phyloP scores from a whole-genome alignment of 495 filamentous ascomycete species.

The Aspergillus funiculosus region DNA sequence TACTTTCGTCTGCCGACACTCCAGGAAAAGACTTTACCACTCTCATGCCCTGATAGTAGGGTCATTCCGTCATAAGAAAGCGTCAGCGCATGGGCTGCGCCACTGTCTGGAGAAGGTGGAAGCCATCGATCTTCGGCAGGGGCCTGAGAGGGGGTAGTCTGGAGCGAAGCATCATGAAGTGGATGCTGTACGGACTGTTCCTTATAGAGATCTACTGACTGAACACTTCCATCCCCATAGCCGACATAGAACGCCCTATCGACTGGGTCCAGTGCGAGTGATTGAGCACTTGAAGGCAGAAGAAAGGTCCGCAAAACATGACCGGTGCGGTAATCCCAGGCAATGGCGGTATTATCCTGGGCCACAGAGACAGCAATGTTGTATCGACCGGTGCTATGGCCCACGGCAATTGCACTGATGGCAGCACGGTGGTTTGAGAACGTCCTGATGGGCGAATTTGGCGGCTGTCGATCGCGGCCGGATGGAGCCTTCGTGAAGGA shows the following conservation, averaged over 20 bases:
- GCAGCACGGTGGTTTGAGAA: constrained; percentile 75
- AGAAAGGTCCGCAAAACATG: constrained; percentile 71
- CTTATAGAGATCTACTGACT: constrained; percentile 71
- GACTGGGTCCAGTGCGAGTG: constrained; percentile 72
- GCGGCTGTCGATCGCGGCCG: constrained; percentile 31
- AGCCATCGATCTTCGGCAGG: constrained; percentile 54
- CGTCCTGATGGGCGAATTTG: constrained; percentile 55
- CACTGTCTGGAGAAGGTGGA: constrained; percentile 53
- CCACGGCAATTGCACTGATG: constrained; percentile 63
- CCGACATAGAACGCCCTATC: constrained; percentile 77
- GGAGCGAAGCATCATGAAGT: constrained; percentile 50
- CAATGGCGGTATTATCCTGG: constrained; percentile 72
- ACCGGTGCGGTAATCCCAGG: constrained; percentile 85
- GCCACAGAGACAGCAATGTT: constrained; percentile 75
- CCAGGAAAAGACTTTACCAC: constrained; percentile 75
- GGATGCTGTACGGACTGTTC: constrained; percentile 43
- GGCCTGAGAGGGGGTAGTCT: constrained; percentile 54
- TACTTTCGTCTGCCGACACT: constrained; percentile 63
- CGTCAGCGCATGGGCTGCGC: constrained; percentile 55
- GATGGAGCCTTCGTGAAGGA: constrained; percentile 49
- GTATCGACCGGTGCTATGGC: constrained; percentile 59
- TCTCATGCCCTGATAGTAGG: constrained; percentile 73
- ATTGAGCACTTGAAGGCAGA: constrained; percentile 63
- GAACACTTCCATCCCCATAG: constrained; percentile 77
- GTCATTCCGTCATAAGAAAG: constrained; percentile 78